Evolutionary conservation across 257 asterid genomes (phyloP), one percentile per base, ranked within the genome.

Genomic region (Sherardia arvensis): DNA sequence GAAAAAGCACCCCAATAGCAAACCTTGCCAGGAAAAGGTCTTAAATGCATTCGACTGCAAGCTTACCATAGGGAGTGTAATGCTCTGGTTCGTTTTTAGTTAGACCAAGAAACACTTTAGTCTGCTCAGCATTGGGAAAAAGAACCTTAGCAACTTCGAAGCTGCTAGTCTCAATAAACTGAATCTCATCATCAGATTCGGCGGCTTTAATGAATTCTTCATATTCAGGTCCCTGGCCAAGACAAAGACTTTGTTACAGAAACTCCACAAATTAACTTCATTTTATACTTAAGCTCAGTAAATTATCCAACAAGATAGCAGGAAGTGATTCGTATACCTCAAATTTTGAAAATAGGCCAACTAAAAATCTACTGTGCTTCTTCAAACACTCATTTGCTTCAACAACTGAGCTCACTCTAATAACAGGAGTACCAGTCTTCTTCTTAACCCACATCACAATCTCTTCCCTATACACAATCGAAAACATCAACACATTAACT

Each of bases 381-480:
- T 83, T 84, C 76, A 81, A 61, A 75, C 84, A 80, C 58, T 86
- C 87, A 70, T 67, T 76, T 61, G 94, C 96, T 75, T 85, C 97
- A 17, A 74, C 51, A 26, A 80, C 77, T 4, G 92, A 73, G 66
- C 73, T 77, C 57, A 87, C 71, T 74, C 81, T 80, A 61, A 85
- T 67, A 49, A 87, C 84, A 64, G 99, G 99, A 17, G 66, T 66
- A 62, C 96, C 94, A 3, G 95, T 90, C 83, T 85, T 93, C 87
- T 90, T 90, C 80, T 91, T 84, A 18, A 81, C 84, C 99, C 99
- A 93, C 62, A 87, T 65, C 78, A 90, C 88, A 48, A 90, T 81
- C 78, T 93, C 99, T 69, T 87, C 94, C 86, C 99, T 93, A 66
- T 71, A 5, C 54, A 9, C 49, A 60, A 70, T 12, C 45, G 22